phyloP scores from a whole-genome alignment of 345 rosid genomes.

The Syzygium aqueum region DNA sequence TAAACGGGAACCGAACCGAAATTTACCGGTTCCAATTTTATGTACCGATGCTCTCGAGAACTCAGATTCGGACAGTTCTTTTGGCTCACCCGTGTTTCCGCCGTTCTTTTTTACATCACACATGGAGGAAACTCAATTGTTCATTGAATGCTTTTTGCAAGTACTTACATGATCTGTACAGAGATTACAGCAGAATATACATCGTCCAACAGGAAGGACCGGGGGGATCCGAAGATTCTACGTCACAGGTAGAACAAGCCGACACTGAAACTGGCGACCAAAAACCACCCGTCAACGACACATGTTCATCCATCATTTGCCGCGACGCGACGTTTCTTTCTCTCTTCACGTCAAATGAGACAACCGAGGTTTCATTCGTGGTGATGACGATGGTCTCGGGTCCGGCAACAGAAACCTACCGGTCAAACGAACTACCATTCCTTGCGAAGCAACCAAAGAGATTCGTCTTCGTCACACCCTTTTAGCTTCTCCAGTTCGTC shows the following conservation, averaged over 20 bases:
- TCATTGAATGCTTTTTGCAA: neutral
- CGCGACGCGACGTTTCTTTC: neutral
- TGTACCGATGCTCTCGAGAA: no score
- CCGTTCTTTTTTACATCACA: neutral
- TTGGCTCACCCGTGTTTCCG: no score
- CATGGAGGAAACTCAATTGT: neutral
- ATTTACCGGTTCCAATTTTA: no score
- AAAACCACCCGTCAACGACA: neutral
- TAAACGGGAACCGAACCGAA: no score
- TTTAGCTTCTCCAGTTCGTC: neutral
- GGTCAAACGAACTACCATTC: constrained; percentile 3
- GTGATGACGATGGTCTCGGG: neutral
- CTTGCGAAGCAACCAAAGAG: neutral
- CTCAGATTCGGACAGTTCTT: no score
- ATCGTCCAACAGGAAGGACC: neutral
- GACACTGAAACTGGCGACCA: neutral
- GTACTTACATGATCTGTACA: neutral
- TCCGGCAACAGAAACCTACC: neutral
- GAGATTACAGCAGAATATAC: neutral
- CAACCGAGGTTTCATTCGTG: neutral
- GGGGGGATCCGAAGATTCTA: neutral
- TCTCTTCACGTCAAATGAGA: neutral
- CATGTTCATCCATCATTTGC: neutral
- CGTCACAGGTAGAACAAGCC: neutral
- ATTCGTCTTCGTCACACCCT: neutral